Evolutionary conservation across 2,329 filamentous ascomycete genomes (phyloP).

Genomic region (Pseudogymnoascus sp.): DNA sequence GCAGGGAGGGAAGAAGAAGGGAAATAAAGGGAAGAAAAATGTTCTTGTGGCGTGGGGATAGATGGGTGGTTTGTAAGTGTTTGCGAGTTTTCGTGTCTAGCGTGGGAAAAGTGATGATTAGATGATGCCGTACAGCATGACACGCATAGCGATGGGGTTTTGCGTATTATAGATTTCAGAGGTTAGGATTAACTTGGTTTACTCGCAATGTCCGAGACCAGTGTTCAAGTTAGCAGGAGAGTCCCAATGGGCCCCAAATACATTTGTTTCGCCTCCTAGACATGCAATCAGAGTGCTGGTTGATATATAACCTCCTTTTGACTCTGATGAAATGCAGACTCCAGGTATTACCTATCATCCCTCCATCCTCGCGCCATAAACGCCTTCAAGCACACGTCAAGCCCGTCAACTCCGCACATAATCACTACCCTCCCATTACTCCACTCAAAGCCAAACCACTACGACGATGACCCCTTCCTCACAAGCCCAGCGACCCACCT

Average conservation of each 20-base stretch:
- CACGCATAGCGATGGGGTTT: background rate
- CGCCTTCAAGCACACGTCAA: background rate
- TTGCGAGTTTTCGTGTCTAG: background rate
- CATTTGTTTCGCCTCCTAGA: background rate
- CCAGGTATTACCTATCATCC: background rate
- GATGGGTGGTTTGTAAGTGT: background rate
- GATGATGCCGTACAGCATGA: background rate
- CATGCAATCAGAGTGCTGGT: background rate
- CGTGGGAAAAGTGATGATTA: conserved; percentile 1
- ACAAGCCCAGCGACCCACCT: background rate
- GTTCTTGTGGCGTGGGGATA: conserved; percentile 54
- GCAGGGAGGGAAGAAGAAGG: conserved; percentile 40
- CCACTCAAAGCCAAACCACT: background rate
- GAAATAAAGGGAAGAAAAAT: conserved; percentile 52
- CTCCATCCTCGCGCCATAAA: background rate
- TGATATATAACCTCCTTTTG: background rate
- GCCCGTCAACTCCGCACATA: background rate
- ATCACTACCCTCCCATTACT: background rate
- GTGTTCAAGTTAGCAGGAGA: background rate
- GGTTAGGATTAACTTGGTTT: background rate
- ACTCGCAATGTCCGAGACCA: background rate
- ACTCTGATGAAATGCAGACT: background rate
- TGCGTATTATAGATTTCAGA: background rate
- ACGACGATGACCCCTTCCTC: background rate
- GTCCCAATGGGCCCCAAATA: background rate